Evolutionary conservation across 441 rosid genomes (phyloP).

Genomic region (Manihot esculenta): DNA sequence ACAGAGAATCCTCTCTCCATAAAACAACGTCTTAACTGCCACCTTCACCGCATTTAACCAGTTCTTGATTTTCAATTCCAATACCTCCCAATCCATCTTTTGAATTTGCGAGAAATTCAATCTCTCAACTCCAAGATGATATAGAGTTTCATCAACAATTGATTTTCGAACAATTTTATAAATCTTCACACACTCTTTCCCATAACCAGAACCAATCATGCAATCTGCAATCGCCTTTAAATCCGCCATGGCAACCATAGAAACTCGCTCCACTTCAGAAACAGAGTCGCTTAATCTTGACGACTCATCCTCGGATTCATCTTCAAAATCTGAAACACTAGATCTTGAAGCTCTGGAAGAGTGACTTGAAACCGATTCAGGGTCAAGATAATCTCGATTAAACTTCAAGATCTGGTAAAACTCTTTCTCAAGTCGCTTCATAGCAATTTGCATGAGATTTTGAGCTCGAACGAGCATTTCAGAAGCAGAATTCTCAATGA

Average conservation of each 20-base stretch:
- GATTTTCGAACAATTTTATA: conserved; percentile 57
- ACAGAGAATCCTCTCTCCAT: conserved; percentile 67
- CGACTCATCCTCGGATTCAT: conserved; percentile 30
- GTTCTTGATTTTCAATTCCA: conserved; percentile 52
- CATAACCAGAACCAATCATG: conserved; percentile 69
- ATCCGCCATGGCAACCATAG: conserved; percentile 45
- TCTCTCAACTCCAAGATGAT: conserved; percentile 49
- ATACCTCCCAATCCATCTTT: conserved; percentile 62
- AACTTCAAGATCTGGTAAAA: conserved; percentile 55
- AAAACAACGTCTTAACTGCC: conserved; percentile 50
- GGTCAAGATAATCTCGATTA: conserved; percentile 31
- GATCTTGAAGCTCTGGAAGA: conserved; percentile 41
- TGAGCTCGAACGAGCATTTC: conserved; percentile 50
- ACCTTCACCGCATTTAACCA: conserved; percentile 54
- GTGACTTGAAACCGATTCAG: conserved; percentile 51
- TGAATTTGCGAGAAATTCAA: conserved; percentile 35
- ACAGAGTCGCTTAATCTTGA: conserved; percentile 19
- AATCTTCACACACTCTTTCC: conserved; percentile 59
- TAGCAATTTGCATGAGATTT: conserved; percentile 59
- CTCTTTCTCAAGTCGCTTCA: conserved; percentile 66
- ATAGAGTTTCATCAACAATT: conserved; percentile 53
- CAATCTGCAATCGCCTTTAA: conserved; percentile 65
- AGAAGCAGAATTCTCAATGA: conserved; percentile 30
- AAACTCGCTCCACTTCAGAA: conserved; percentile 34
- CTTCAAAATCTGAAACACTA: conserved; percentile 26